Base-by-base conservation (phyloP, 2,329 filamentous ascomycete species). In the Fulvia fulva region DNA sequence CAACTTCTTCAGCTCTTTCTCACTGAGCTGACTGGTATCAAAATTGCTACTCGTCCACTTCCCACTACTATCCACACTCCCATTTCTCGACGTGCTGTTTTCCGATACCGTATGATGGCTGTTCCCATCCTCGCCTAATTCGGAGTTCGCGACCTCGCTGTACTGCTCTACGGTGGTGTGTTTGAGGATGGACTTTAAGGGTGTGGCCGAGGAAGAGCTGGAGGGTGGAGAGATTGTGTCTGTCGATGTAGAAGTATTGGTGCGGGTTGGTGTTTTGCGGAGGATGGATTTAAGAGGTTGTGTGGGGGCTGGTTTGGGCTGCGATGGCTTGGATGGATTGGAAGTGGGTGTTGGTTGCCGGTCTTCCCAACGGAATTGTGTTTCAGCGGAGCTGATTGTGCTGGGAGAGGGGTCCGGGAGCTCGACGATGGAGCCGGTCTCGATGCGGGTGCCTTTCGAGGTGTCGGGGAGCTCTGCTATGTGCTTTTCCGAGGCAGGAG, bases 1-100 rank as follows among this genome's bases (percentile, higher is more conserved):
- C 65, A 77, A 71, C 61, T 77, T 78, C 57, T 73, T 73, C 45
- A 78, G 66, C 47, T 79, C 73, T 53, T 75, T 71, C 11, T 74
- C 70, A 25, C 70, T 75, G 57, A 78, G 56, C 6, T 62, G 60
- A 56, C 70, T 74, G 14, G 66, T 74, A 55, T 77, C 75, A 46
- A 69, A 74, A n/a, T 70, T 69, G 51, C 74, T 76, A 30, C 73
- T 68, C 37, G 67, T 72, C 75, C 75, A 78, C n/a, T 71, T 69
- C 43, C 67, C 69, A 23, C 55, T 47, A 43, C 34, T 26, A 9
- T 45, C 28, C 7, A 50, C 43, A 7, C n/a, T 43, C 14, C 57
- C 53, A 19, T 56, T 32, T 19, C 46, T 26, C 12, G 22, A 26
- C 43, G 51, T 25, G 32, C 64, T 65, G 25, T 47, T 59, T 1